These are phyloP conservation scores for Odonthalia washingtoniensis DNA, from an alignment of 31 red algal genomes.

Conservation along the genomic window DNA sequence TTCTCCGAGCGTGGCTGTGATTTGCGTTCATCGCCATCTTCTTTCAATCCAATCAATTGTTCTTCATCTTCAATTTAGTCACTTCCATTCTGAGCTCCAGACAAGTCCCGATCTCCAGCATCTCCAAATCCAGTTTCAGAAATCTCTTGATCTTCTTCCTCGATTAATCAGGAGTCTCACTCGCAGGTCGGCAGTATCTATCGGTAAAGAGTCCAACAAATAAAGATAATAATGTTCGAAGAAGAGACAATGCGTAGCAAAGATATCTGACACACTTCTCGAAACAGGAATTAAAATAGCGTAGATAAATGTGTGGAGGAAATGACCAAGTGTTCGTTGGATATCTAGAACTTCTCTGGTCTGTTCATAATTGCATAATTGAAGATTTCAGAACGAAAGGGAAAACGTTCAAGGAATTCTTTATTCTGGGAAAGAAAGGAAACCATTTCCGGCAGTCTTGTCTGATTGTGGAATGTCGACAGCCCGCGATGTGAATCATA, in stretches of 20 bases:
- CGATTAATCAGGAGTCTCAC: slow-evolving; percentile 27
- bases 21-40: slow-evolving; percentile 15
- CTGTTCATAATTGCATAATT: too few species aligned
- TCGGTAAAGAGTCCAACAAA: slow-evolving; percentile 78
- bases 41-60: slow-evolving; percentile 72
- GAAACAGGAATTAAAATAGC: slow-evolving; percentile 42
- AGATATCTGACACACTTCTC: slow-evolving; percentile 35
- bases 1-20: background rate
- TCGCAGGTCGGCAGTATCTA: slow-evolving; percentile 74
- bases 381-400: too few species aligned
- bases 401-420: background rate
- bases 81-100: slow-evolving; percentile 81
- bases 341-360: background rate
- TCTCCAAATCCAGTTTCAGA: slow-evolving; percentile 86
- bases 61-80: slow-evolving; percentile 87
- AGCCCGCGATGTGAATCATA: too few species aligned
- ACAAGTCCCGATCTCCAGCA: slow-evolving; percentile 74
- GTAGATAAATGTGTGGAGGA: slow-evolving; percentile 32
- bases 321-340: slow-evolving; percentile 21
- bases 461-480: too few species aligned
- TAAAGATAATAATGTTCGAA: slow-evolving; percentile 62
- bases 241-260: slow-evolving; percentile 52
- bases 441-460: background rate
- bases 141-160: background rate
- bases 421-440: background rate